These are phyloP conservation scores for Plenodomus lindquistii DNA, from an alignment of 2,329 filamentous ascomycete species.

Conservation along the genomic window DNA sequence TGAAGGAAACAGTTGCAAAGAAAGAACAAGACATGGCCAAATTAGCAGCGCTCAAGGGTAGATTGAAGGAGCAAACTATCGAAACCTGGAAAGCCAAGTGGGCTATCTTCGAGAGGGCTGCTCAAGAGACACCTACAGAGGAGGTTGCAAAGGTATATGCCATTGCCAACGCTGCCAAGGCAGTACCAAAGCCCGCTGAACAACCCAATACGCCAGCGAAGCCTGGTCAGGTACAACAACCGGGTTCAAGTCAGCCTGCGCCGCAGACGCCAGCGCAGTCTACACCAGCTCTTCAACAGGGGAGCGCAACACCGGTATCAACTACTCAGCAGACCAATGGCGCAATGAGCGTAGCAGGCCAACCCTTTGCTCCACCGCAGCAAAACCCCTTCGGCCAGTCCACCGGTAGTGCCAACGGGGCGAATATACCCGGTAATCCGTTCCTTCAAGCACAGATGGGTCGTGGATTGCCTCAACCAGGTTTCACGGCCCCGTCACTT, in stretches of 20 bases:
- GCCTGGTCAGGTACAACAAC: slow-evolving; percentile 9
- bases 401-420: slow-evolving; percentile 13
- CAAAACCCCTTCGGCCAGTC: slow-evolving; percentile 15
- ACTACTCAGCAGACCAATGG: slow-evolving; percentile 20
- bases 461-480: slow-evolving; percentile 29
- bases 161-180: slow-evolving; percentile 68
- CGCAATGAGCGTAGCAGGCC: slow-evolving; percentile 8
- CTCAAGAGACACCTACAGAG: slow-evolving; percentile 80
- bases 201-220: slow-evolving; percentile 22
- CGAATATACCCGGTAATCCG: slow-evolving; percentile 8
- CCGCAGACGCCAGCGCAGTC: slow-evolving; percentile 9
- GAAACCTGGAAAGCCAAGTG: slow-evolving; percentile 71
- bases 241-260: slow-evolving; percentile 8
- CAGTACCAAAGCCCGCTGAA: slow-evolving; percentile 26
- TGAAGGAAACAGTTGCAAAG: slow-evolving; percentile 40
- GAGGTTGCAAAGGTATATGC: slow-evolving; percentile 86
- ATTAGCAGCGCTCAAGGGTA: slow-evolving; percentile 67
- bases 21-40: slow-evolving; percentile 58
- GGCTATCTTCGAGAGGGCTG: slow-evolving; percentile 77
- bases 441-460: slow-evolving; percentile 18
- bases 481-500: slow-evolving; percentile 20
- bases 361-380: slow-evolving; percentile 7
- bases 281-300: slow-evolving; percentile 18
- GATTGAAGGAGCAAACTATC: slow-evolving; percentile 69
- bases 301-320: slow-evolving; percentile 4